Conservation (phyloP, 352 stramenopile genomes). For the Phytophthora uliginosa region DNA sequence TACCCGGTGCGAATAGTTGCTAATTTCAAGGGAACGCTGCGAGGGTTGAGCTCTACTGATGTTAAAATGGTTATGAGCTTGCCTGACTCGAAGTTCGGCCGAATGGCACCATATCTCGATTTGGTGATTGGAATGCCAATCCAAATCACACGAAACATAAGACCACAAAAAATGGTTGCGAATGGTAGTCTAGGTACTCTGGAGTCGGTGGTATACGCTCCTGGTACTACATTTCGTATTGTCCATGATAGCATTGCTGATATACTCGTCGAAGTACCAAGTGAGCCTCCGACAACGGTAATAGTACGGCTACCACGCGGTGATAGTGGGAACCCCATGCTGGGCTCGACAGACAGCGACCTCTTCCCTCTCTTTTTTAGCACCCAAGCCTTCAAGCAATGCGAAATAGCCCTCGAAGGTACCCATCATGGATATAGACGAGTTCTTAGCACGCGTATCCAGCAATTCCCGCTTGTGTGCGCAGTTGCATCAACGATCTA, state of each 20-base stretch:
- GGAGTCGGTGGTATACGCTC: constrained; percentile 7
- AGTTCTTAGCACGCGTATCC: background rate
- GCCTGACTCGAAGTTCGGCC: background rate
- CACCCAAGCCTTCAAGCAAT: background rate
- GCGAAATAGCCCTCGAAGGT: constrained; percentile 1
- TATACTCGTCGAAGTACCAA: constrained; percentile 2
- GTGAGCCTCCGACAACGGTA: background rate
- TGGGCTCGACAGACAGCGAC: background rate
- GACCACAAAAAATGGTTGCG: constrained; percentile 7
- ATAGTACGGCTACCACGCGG: background rate
- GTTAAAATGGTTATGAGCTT: background rate
- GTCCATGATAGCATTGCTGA: background rate
- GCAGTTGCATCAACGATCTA: constrained; percentile 11
- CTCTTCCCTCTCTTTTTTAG: constrained; percentile 17
- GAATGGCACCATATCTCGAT: constrained; percentile 16
- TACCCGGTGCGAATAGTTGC: constrained; percentile 7
- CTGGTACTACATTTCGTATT: constrained; percentile 1
- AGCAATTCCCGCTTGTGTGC: constrained; percentile 25
- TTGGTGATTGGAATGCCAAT: constrained; percentile 11
- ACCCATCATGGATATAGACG: background rate
- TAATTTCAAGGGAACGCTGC: constrained; percentile 1
- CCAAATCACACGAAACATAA: constrained; percentile 19
- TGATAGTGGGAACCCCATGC: background rate
- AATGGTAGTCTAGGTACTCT: constrained; percentile 15
- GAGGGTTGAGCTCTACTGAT: background rate